Base-by-base conservation (phyloP, 208 protist genomes). In the Tetramitus jugosus region DNA sequence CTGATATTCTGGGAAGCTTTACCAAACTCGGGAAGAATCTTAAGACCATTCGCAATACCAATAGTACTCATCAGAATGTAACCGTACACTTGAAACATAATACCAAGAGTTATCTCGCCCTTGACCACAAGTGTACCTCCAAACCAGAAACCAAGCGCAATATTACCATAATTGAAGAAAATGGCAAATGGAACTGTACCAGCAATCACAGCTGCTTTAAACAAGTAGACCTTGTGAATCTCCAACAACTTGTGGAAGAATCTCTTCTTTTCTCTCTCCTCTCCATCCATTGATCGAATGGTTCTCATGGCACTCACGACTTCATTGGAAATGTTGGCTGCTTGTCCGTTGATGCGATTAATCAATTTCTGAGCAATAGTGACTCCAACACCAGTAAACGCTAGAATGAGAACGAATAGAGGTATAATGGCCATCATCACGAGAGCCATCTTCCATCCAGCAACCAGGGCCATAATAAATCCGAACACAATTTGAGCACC, bases 401-500 rank as follows among this genome's bases (percentile, higher is more conserved):
- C 31, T 14, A 65, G 33, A 65, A 39, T 26, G 3, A 65, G 0
- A 39, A 65, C 31, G 20, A 65, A 20, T 13, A 65, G 29, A 0
- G 60, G 60, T 6, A 10, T 26, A 1, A 33, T 65, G 4, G 31
- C 13, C 0, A 65, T 20, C n/a, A 65, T 65, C 0, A 65, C 60
- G n/a, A 64, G 37, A 39, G 60, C 23, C 60, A 64, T 64, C 37
- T 14, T 64, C 60, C 60, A 64, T 14, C 37, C 37, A 31, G 37
- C 60, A 37, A 3, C 13, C 60, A 64, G 31, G 2, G 60, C 60
- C 29, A 64, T 39, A 64, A 64, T 64, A 37, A 64, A 64, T 37
- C 60, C 60, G 37, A 64, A 23, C 2, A 64, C n/a, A 64, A 64
- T 39, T 64, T 64, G 60, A 64, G n/a, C n/a, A n/a, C n/a, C n/a